phyloP scores from a whole-genome alignment of 2,329 filamentous ascomycete genomes.

The Pseudogymnoascus pannorum region DNA sequence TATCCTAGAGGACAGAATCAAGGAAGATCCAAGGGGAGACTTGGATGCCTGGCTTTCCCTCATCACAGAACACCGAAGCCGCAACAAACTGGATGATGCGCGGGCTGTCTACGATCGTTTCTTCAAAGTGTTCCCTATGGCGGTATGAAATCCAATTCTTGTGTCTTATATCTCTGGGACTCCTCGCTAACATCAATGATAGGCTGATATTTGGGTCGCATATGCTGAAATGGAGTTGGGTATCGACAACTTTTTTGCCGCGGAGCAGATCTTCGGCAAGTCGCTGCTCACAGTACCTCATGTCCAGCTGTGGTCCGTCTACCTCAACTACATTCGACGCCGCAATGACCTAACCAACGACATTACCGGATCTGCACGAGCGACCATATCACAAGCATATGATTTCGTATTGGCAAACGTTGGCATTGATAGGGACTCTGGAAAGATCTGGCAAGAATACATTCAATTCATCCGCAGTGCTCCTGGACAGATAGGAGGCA shows the following conservation, averaged over 20 bases:
- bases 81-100: constrained; percentile 74
- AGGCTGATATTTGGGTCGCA: constrained; percentile 88
- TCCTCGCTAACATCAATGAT: constrained; percentile 28
- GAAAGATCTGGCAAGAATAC: constrained; percentile 88
- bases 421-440: constrained; percentile 85
- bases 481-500: constrained; percentile 78
- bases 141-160: constrained; percentile 55
- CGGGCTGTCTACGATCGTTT: constrained; percentile 79
- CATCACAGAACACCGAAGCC: constrained; percentile 75
- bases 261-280: constrained; percentile 76
- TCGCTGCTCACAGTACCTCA: constrained; percentile 74
- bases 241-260: constrained; percentile 69
- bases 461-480: constrained; percentile 86
- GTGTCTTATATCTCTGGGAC: constrained; percentile 10
- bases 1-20: constrained; percentile 76
- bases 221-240: constrained; percentile 87
- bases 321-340: constrained; percentile 90
- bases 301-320: constrained; percentile 83
- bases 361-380: constrained; percentile 65
- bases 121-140: constrained; percentile 78
- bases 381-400: constrained; percentile 77
- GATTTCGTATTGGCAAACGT: constrained; percentile 87
- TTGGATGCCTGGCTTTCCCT: constrained; percentile 85
- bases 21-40: constrained; percentile 87
- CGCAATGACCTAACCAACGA: constrained; percentile 83